Base-by-base conservation (phyloP, 208 protist species). In the Endotrypanum monterogeii region DNA sequence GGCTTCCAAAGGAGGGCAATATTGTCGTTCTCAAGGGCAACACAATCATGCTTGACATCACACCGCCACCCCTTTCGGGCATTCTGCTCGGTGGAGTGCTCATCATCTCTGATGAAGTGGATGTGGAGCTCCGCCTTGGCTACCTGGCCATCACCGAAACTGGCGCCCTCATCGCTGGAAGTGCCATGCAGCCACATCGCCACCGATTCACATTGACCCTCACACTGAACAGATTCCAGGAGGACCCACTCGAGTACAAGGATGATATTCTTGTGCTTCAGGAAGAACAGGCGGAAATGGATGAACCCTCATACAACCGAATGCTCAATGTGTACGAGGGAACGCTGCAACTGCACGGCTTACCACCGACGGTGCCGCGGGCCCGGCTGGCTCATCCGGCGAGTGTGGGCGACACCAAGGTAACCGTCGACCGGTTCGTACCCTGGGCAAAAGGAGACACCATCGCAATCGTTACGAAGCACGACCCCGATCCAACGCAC, bases 401-500 rank as follows among this genome's bases (percentile, higher is more conserved):
- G 2, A 9, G 55, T n/a, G 41, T 55, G 3, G 84, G 84, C 55
- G 74, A 75, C 61, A 73, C 4, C 20, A 50, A 2, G 44, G 37
- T 92, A 18, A 70, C 66, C 39, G 39, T 93, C 23, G 28, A 50
- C 12, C 78, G 70, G 30, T 80, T 80, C 28, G 79, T 89, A 57
- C 74, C 74, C 63, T 95, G 91, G 91, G 1, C 23, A 0, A 73
- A 84, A 0, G 90, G 87, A 60, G 82, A 85, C 44, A 18, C 51
- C 32, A 79, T 95, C 54, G 78, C 73, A 2, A 50, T 87, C 30
- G 67, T 95, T 46, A 85, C 85, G 23, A 76, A 73, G 18, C 77
- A 75, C 37, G 69, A 67, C 73, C 28, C 56, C 56, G 66, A 77
- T 63, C 58, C 73, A 9, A 44, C 74, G 39, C 76, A 93, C 55